Evolutionary conservation across 176 grass and related monocot genomes (phyloP).

Genomic region (Zoysia pacifica): DNA sequence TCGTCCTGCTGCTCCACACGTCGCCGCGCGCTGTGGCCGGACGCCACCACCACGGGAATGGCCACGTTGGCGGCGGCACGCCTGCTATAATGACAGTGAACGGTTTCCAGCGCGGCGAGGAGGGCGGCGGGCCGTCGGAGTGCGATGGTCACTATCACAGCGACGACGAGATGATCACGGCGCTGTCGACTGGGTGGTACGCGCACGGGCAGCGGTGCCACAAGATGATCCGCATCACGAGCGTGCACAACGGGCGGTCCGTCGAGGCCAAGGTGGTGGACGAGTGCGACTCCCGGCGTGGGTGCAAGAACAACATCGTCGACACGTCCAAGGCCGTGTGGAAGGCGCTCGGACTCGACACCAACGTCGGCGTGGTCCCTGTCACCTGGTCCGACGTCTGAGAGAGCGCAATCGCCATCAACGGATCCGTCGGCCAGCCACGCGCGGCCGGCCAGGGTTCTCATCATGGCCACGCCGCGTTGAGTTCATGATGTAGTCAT

Average conservation of each 20-base stretch:
- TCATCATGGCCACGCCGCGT: too few species aligned
- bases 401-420: too few species aligned
- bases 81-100: conserved; percentile 30
- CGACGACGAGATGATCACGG: conserved; percentile 21
- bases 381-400: conserved; percentile 43
- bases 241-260: background rate
- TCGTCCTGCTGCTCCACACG: background rate
- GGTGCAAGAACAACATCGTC: conserved; percentile 34
- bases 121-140: conserved; percentile 16
- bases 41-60: background rate
- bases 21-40: background rate
- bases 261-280: conserved; percentile 29
- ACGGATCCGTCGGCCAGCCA: too few species aligned
- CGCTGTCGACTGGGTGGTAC: conserved; percentile 47
- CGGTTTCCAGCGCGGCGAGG: conserved; percentile 1
- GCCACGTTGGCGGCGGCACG: background rate
- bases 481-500: too few species aligned
- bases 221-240: conserved; percentile 35
- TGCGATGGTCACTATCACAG: conserved; percentile 33
- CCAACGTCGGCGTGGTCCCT: background rate
- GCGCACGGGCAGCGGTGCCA: background rate
- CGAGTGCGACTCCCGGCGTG: conserved; percentile 26
- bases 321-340: conserved; percentile 39
- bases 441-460: too few species aligned
- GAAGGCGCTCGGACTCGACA: conserved; percentile 36